These are phyloP conservation scores for Phaeosphaeriaceae sp. DNA, from an alignment of 2,329 filamentous ascomycete species.

Conservation along the genomic window DNA sequence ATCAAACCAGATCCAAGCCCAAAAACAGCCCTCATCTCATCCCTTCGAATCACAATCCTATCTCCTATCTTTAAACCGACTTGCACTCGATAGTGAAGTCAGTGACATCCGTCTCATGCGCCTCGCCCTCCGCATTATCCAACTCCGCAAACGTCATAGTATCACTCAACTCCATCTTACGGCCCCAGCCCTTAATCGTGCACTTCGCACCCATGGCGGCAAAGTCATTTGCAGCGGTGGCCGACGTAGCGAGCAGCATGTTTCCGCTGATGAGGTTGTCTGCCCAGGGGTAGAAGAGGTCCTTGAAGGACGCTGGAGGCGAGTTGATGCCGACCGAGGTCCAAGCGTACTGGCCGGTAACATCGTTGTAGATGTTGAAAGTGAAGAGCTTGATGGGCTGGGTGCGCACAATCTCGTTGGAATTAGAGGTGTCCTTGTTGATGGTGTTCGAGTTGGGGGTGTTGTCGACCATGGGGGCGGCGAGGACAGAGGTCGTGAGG, in stretches of 20 bases:
- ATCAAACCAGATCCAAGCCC: not conserved
- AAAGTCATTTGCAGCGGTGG: too few species aligned
- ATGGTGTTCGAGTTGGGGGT: too few species aligned
- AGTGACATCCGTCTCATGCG: conserved; percentile 22
- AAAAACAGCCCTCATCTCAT: not conserved
- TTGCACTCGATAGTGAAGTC: conserved; percentile 22
- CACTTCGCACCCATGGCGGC: conserved; percentile 15
- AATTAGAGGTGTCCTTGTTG: not conserved
- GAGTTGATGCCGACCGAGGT: conserved; percentile 13
- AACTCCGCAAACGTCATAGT: conserved; percentile 21
- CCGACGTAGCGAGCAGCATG: conserved; percentile 20
- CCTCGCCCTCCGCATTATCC: conserved; percentile 13
- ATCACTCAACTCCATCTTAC: conserved; percentile 16
- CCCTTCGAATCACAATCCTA: too few species aligned
- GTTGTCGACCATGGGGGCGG: conserved; percentile 17
- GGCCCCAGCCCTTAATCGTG: conserved; percentile 12
- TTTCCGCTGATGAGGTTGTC: conserved; percentile 13
- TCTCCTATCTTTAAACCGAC: too few species aligned
- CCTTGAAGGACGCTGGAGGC: conserved; percentile 10
- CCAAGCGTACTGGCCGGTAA: conserved; percentile 17
- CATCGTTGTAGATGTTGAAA: conserved; percentile 24
- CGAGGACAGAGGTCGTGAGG: conserved; percentile 21
- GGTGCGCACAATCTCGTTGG: not conserved
- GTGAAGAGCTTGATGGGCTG: conserved; percentile 8
- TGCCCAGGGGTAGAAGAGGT: conserved; percentile 16